Base-by-base conservation (phyloP, 306 rosid genomes). In the Trifolium fragiferum region DNA sequence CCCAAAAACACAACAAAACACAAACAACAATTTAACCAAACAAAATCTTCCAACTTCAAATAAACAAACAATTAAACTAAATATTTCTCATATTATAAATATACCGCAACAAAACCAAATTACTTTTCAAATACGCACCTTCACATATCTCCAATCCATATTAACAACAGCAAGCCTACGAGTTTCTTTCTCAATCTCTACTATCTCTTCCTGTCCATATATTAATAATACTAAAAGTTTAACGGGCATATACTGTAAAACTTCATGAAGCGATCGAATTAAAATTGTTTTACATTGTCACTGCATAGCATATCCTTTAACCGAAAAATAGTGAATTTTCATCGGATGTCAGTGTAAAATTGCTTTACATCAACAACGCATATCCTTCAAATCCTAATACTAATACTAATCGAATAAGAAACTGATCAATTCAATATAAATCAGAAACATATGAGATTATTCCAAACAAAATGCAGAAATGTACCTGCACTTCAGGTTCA, bases 61-160 rank as follows among this genome's bases (percentile, higher is more conserved):
- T 18, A 50, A 21, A 6, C 30, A 44, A 11, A 10, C 32, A 50
- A 21, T 10, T 21, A 7, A 15, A 55, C 19, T 7, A 72, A 54
- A 41, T 19, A 37, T 50, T 63, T 9, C 68, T 30, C 27, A 2
- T 19, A 23, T 66, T 8, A 44, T 66, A 71, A 33, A 62, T 44
- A 1, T 6, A 64, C 35, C 16, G 59, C 15, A 58, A 23, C 21
- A 32, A 64, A 10, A 41, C 11, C 20, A 55, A 32, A 82, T 41
- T 25, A 11, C 4, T 43, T 44, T 30, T 44, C n/a, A 41, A 37
- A 38, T 20, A 44, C 89, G 8, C 84, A 94, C 98, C 92, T 87
- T 91, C 32, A 94, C 88, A 75, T 83, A 76, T 76, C 88, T 84
- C 98, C 98, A 91, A 54, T 94, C 98, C 98, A 92, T 81, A 72